Evolutionary conservation across 2,329 filamentous ascomycete genomes (phyloP).

Genomic region (Stagonosporopsis chrysanthemi): DNA sequence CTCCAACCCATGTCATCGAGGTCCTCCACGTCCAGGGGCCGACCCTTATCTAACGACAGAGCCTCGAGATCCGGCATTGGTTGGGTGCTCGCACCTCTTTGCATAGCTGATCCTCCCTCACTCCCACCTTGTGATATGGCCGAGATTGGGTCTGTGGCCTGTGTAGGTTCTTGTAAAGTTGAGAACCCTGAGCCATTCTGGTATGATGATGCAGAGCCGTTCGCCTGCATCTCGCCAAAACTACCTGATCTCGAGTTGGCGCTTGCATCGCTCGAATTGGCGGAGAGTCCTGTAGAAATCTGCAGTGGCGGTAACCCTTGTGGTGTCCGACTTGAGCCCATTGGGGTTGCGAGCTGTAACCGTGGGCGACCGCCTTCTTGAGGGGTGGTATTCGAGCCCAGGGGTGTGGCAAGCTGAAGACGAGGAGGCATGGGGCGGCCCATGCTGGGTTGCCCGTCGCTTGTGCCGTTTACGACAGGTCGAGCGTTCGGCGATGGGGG

Average conservation of each 20-base stretch:
- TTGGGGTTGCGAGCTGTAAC: conserved; percentile 87
- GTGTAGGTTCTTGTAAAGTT: conserved; percentile 67
- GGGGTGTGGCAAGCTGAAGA: conserved; percentile 85
- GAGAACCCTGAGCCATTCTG: conserved; percentile 76
- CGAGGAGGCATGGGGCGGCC: conserved; percentile 72
- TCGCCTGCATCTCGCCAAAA: conserved; percentile 80
- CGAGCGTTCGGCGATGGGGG: conserved; percentile 85
- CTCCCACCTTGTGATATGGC: conserved; percentile 81
- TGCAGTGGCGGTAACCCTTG: conserved; percentile 67
- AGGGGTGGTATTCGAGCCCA: conserved; percentile 77
- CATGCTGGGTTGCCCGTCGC: conserved; percentile 43
- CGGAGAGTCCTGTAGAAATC: conserved; percentile 63
- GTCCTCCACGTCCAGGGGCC: conserved; percentile 89
- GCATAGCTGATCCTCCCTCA: conserved; percentile 75
- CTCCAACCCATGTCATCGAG: conserved; percentile 95
- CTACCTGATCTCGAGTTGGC: conserved; percentile 84
- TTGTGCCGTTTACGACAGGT: conserved; percentile 71
- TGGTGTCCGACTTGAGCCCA: conserved; percentile 77
- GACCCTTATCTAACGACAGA: conserved; percentile 80
- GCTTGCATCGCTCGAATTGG: conserved; percentile 81
- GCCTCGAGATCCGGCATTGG: conserved; percentile 80
- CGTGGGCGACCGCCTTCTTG: conserved; percentile 76
- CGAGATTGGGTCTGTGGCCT: conserved; percentile 80
- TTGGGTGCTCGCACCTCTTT: conserved; percentile 81
- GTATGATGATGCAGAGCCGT: conserved; percentile 87